Conservation (phyloP, 257 asterid genomes). For the Vinca minor region DNA sequence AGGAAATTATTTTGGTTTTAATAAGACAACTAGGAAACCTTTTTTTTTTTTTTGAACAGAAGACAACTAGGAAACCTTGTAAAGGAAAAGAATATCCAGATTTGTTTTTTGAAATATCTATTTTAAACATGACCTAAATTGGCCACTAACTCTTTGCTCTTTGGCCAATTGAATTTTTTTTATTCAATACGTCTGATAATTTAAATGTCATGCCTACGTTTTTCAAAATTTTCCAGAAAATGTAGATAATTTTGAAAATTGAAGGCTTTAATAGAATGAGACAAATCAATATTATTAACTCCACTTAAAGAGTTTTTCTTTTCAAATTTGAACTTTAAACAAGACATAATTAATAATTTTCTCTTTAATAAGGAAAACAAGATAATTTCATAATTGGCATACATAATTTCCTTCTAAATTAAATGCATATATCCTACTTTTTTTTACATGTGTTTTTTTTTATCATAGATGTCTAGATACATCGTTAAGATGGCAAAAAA, state of each 20-base stretch:
- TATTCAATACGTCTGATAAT: too few relatives aligned
- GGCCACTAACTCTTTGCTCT: neutral
- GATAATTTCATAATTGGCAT: conserved; percentile 16
- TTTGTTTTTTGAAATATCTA: too few relatives aligned
- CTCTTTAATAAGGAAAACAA: conserved; percentile 1
- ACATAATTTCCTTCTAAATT: conserved; percentile 15
- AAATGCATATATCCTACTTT: neutral
- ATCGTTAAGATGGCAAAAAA: too few relatives aligned
- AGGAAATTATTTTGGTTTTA: neutral
- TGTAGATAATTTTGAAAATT: neutral
- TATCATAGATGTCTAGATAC: neutral
- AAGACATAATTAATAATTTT: neutral
- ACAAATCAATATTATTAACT: neutral
- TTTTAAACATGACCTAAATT: too few relatives aligned
- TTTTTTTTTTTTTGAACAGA: too few relatives aligned
- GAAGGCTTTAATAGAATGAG: neutral
- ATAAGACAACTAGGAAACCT: too few relatives aligned
- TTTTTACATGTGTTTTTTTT: neutral
- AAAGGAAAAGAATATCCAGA: too few relatives aligned
- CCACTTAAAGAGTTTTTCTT: neutral
- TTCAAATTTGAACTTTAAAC: conserved; percentile 8
- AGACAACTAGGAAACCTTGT: too few relatives aligned
- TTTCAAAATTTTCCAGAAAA: neutral
- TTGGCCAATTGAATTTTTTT: neutral
- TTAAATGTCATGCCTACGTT: neutral